These are phyloP conservation scores for Ziziphus jujuba DNA, from an alignment of 306 rosid species.

Conservation along the genomic window DNA sequence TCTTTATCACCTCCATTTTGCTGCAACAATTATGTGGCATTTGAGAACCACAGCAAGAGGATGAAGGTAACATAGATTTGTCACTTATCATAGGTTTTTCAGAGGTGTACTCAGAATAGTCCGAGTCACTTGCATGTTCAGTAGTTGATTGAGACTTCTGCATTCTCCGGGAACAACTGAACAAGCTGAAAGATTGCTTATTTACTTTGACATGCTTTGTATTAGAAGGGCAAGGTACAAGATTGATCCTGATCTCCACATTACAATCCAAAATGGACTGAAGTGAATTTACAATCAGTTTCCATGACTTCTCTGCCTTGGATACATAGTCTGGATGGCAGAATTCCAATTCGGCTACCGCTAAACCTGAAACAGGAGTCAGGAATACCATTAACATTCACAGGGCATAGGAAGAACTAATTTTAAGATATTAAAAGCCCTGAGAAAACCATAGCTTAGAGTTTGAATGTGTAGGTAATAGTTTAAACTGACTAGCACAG, in stretches of 20 bases:
- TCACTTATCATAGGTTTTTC: conserved; percentile 45
- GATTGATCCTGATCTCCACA: conserved; percentile 71
- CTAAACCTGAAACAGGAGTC: conserved; percentile 61
- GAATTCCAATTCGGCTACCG: conserved; percentile 73
- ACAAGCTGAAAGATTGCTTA: conserved; percentile 56
- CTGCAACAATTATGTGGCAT: conserved; percentile 34
- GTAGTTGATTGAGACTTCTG: conserved; percentile 39
- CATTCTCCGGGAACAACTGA: conserved; percentile 58
- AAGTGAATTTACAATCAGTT: conserved; percentile 63
- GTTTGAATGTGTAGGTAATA: background rate
- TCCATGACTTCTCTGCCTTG: conserved; percentile 84
- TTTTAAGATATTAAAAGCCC: background rate
- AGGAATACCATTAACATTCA: conserved; percentile 6
- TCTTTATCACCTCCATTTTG: conserved; percentile 39
- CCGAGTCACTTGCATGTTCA: conserved; percentile 51
- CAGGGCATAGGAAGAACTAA: conserved; percentile 1
- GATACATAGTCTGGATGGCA: conserved; percentile 47
- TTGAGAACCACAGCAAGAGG: conserved; percentile 41
- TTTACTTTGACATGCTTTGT: conserved; percentile 43
- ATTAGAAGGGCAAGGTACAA: conserved; percentile 38
- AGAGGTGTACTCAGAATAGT: conserved; percentile 36
- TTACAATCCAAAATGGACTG: conserved; percentile 62
- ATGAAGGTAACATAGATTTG: conserved; percentile 32
- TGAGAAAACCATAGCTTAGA: background rate
- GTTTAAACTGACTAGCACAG: background rate